These are phyloP conservation scores for Kregervanrija fluxuum DNA, from an alignment of 805 yeast species.

Conservation along the genomic window DNA sequence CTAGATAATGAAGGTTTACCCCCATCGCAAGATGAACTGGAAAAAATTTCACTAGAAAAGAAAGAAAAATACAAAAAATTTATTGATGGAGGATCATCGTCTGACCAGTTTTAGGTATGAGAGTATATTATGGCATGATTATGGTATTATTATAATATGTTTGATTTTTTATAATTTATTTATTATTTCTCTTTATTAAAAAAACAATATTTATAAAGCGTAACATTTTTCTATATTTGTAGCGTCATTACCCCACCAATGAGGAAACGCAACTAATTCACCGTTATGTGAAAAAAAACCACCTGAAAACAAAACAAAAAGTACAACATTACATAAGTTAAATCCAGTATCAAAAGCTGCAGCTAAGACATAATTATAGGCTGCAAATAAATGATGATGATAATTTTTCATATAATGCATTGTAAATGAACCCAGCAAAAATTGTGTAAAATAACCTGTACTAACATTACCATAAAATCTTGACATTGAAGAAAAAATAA, in stretches of 20 bases:
- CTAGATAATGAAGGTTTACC: slow-evolving; percentile 82
- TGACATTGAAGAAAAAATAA: slow-evolving; percentile 41
- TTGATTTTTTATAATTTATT: not conserved
- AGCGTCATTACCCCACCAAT: slow-evolving; percentile 45
- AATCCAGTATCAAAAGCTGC: slow-evolving; percentile 48
- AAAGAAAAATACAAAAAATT: not conserved
- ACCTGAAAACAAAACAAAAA: slow-evolving; percentile 28
- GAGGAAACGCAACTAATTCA: slow-evolving; percentile 21
- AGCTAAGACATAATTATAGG: slow-evolving; percentile 40
- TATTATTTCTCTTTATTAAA: not conserved
- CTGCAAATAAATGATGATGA: slow-evolving; percentile 33
- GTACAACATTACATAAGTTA: slow-evolving; percentile 33
- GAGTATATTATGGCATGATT: not conserved
- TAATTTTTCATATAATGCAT: slow-evolving; percentile 39
- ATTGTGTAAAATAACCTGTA: slow-evolving; percentile 41
- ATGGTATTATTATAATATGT: not conserved
- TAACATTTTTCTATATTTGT: slow-evolving; percentile 40
- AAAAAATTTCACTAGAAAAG: no score
- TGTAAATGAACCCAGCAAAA: slow-evolving; percentile 40
- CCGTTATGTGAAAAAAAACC: slow-evolving; percentile 11
- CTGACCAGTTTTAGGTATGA: not conserved
- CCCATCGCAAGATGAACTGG: slow-evolving; percentile 54
- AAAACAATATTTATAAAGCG: slow-evolving; percentile 21
- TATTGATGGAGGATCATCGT: not conserved
- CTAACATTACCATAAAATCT: slow-evolving; percentile 43